A percentile compares a stretch with the other conserved stretches of the same genome.
Evolutionary conservation across 345 rosid genomes (phyloP).

Genomic region (Arabidopsis suecica): DNA sequence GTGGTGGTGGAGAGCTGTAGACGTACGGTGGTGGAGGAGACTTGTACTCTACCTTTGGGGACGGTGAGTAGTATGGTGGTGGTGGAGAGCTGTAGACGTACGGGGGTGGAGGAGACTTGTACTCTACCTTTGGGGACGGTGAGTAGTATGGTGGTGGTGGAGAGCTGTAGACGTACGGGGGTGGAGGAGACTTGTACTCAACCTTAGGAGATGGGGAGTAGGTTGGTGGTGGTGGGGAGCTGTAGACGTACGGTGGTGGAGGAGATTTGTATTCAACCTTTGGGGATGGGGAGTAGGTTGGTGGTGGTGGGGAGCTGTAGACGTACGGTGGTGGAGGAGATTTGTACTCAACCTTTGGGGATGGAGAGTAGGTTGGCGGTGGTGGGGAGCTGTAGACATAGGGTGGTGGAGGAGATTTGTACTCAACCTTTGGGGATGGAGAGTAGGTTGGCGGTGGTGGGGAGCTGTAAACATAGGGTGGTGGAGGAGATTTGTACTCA

Average conservation of each 20-base stretch:
- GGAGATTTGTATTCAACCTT: background rate
- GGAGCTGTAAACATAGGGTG: slow-evolving; percentile 23
- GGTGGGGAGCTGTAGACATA: slow-evolving; percentile 17
- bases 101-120: slow-evolving; percentile 30
- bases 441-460: slow-evolving; percentile 26
- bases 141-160: slow-evolving; percentile 35
- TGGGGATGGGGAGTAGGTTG: slow-evolving; percentile 1
- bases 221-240: slow-evolving; percentile 20
- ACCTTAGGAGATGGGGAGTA: background rate
- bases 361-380: slow-evolving; percentile 24
- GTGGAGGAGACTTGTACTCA: slow-evolving; percentile 6
- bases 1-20: slow-evolving; percentile 30
- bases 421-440: too few species aligned
- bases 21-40: slow-evolving; percentile 32
- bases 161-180: background rate
- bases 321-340: slow-evolving; percentile 34
- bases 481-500: slow-evolving; percentile 28
- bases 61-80: slow-evolving; percentile 20
- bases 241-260: slow-evolving; percentile 32
- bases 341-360: background rate
- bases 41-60: slow-evolving; percentile 10
- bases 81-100: slow-evolving; percentile 26
- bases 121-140: background rate
- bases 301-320: slow-evolving; percentile 32
- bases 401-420: slow-evolving; percentile 25